Base-by-base conservation (phyloP, 1,284 basidiomycete species). In the Puccinia coronata region DNA sequence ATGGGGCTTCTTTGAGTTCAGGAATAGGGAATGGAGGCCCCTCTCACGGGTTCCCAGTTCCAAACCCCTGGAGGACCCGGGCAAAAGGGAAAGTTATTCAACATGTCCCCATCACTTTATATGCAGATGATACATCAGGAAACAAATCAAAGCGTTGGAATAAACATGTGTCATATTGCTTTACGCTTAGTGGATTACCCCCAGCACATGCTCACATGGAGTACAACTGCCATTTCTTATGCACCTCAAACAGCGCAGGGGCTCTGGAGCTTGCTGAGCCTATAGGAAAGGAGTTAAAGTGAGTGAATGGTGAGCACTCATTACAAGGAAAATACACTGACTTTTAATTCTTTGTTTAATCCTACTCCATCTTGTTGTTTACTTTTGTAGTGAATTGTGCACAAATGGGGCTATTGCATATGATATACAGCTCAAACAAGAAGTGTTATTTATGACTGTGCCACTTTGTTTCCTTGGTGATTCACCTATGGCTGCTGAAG, bases 81-180 rank as follows among this genome's bases (percentile, higher is more conserved):
- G 55, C 55, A 23, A 23, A 23, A n/a, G 20, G 23, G 9, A 57
- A 31, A 23, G 18, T 70, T 5, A 11, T 70, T 3, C 36, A 18
- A 4, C 67, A 70, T 47, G 14, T 87, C 25, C 86, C 87, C 0
- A 80, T 88, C 0, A 88, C 87, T 87, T 31, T 87, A 0, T 89
- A 88, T 81, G 88, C 88, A 72, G 87, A 88, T 67, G 87, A 89
- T 80, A 88, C 87, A n/a, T n/a, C n/a, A n/a, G n/a, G n/a, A n/a
- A n/a, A n/a, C n/a, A n/a, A n/a, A n/a, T n/a, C n/a, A n/a, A n/a
- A n/a, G n/a, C n/a, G n/a, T n/a, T n/a, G n/a, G n/a, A n/a, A n/a
- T n/a, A n/a, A n/a, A n/a, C n/a, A n/a, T n/a, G n/a, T n/a, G n/a
- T n/a, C n/a, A n/a, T n/a, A n/a, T n/a, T n/a, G n/a, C n/a, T n/a